phyloP scores from a whole-genome alignment of 2,329 filamentous ascomycete genomes.

The Penicillium sp. region DNA sequence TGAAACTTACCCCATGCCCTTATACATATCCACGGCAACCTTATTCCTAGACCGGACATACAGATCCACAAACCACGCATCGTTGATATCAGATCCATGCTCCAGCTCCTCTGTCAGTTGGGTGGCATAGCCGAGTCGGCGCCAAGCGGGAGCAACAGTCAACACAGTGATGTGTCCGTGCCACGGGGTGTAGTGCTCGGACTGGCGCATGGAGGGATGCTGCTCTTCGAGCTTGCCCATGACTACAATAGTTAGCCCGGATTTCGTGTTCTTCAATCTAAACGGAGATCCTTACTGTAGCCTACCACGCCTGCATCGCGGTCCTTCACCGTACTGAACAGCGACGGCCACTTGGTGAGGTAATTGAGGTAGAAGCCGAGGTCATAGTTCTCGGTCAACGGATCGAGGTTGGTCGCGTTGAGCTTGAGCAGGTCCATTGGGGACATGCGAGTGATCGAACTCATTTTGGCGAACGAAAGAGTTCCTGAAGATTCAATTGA shows the following conservation, averaged over 20 bases:
- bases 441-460: slow-evolving; percentile 78
- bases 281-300: slow-evolving; percentile 64
- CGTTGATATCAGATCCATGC: slow-evolving; percentile 70
- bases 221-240: slow-evolving; percentile 96
- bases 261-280: not conserved
- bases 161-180: slow-evolving; percentile 96
- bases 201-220: slow-evolving; percentile 66
- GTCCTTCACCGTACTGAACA: slow-evolving; percentile 90
- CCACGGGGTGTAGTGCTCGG: slow-evolving; percentile 94
- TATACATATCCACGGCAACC: slow-evolving; percentile 83
- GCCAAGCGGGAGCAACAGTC: slow-evolving; percentile 81
- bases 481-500: not conserved
- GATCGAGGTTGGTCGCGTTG: slow-evolving; percentile 92
- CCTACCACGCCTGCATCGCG: slow-evolving; percentile 82
- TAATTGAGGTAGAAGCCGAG: slow-evolving; percentile 94
- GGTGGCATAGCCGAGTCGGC: slow-evolving; percentile 80
- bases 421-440: slow-evolving; percentile 81
- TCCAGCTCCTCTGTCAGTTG: slow-evolving; percentile 78
- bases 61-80: slow-evolving; percentile 92
- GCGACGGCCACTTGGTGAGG: slow-evolving; percentile 87
- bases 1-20: slow-evolving; percentile 67
- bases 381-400: slow-evolving; percentile 96
- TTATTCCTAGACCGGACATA: slow-evolving; percentile 88
- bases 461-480: slow-evolving; percentile 52
- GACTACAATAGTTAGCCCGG: slow-evolving; percentile 53